A percentile compares a stretch with the other conserved stretches of the same genome.
phyloP scores from a whole-genome alignment of 306 rosid species.

The Corylus avellana region DNA sequence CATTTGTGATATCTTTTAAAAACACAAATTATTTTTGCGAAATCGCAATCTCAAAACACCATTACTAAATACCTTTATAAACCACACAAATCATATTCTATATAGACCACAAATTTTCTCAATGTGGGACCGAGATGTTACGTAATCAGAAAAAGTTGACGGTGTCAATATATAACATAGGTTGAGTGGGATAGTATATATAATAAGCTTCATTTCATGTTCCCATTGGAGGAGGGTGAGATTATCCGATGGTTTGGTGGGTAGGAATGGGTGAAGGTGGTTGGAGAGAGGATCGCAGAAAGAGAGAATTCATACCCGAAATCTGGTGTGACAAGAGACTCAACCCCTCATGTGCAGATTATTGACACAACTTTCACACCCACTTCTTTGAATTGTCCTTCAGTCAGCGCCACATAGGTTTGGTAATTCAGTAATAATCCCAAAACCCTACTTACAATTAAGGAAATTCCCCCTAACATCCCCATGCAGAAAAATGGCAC shows the following conservation, averaged over 20 bases:
- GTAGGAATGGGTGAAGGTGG: constrained; percentile 93
- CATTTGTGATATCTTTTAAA: too few relatives aligned
- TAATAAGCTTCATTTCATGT: constrained; percentile 35
- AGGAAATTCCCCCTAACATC: constrained; percentile 12
- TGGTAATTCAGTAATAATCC: constrained; percentile 24
- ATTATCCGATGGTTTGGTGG: constrained; percentile 51
- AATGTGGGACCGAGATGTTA: too few relatives aligned
- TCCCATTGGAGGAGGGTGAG: constrained; percentile 45
- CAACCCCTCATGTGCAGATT: constrained; percentile 49
- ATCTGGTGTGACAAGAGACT: constrained; percentile 40
- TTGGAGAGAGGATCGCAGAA: constrained; percentile 64
- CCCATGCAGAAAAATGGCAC: constrained; percentile 8
- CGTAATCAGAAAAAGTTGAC: background rate
- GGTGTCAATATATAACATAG: constrained; percentile 17
- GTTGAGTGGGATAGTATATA: constrained; percentile 1
- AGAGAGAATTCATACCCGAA: constrained; percentile 33
- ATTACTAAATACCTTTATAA: too few relatives aligned
- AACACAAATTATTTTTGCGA: too few relatives aligned
- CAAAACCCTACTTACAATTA: constrained; percentile 18
- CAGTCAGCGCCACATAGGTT: constrained; percentile 26
- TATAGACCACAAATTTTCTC: too few relatives aligned
- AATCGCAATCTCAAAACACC: too few relatives aligned
- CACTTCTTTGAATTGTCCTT: constrained; percentile 14
- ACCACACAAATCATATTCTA: too few relatives aligned
- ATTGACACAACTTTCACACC: constrained; percentile 21